Evolutionary conservation across 23 red algal species (phyloP).

Genomic region (Gracilaria caudata): DNA sequence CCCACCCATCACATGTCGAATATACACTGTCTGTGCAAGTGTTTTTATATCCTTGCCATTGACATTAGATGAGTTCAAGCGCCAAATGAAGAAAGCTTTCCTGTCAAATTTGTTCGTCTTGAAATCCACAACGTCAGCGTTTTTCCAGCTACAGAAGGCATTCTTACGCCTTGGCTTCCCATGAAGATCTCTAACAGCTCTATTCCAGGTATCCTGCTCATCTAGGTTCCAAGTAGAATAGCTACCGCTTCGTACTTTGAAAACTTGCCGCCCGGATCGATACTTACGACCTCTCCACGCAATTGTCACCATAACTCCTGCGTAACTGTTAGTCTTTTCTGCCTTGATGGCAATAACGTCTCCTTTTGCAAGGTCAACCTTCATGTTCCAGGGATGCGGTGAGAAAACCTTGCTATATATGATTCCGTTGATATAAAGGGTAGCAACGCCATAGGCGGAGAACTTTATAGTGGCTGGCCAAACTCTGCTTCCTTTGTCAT

Average conservation of each 20-base stretch:
- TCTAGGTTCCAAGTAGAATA: background rate
- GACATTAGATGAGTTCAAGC: background rate
- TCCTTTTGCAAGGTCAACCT: background rate
- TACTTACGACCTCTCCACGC: background rate
- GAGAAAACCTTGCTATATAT: background rate
- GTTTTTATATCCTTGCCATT: background rate
- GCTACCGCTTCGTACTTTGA: background rate
- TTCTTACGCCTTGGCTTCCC: background rate
- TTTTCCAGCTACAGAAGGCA: conserved; percentile 3
- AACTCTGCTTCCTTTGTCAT: background rate
- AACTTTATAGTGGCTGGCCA: background rate
- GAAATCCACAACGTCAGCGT: background rate
- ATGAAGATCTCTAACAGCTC: background rate
- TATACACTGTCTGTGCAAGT: conserved; percentile 4
- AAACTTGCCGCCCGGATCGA: background rate
- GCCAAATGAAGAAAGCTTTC: conserved; percentile 6
- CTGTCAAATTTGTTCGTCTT: background rate
- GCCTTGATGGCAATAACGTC: conserved; percentile 1
- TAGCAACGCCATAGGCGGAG: background rate
- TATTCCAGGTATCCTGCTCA: conserved; percentile 5
- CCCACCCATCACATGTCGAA: conserved; percentile 21
- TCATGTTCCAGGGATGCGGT: background rate
- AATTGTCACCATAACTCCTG: conserved; percentile 2
- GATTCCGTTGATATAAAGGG: conserved; percentile 2
- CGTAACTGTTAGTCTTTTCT: background rate